Evolutionary conservation across 345 rosid species (phyloP).

Genomic region (Acer yangbiense): DNA sequence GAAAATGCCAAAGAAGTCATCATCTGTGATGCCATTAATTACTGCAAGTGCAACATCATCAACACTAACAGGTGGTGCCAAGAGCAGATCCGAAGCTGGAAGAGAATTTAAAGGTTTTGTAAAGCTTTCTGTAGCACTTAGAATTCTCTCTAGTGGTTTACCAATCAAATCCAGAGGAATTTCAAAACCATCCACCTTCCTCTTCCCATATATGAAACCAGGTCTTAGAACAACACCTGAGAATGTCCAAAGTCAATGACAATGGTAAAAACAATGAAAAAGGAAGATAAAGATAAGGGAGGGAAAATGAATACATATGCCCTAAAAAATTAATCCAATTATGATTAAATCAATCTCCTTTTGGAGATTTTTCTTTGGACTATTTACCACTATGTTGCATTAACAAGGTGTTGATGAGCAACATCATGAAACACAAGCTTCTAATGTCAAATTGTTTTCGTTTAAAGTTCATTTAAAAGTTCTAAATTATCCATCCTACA

Average conservation of each 20-base stretch:
- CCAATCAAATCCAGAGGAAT: conserved; percentile 83
- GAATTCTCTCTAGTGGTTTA: conserved; percentile 67
- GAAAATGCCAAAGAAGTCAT: conserved; percentile 81
- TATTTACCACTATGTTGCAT: not conserved
- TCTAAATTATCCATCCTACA: too few relatives aligned
- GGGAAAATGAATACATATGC: not conserved
- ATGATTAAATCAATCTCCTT: not conserved
- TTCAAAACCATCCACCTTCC: conserved; percentile 72
- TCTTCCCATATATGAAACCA: conserved; percentile 78
- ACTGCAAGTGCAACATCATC: conserved; percentile 83
- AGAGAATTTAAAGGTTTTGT: conserved; percentile 67
- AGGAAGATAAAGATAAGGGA: not conserved
- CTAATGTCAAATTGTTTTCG: not conserved
- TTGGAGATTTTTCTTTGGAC: not conserved
- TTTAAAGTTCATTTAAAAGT: not conserved
- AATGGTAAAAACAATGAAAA: not conserved
- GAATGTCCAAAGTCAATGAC: conserved; percentile 19
- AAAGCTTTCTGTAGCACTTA: conserved; percentile 53
- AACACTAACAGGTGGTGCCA: conserved; percentile 81
- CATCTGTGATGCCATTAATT: conserved; percentile 64
- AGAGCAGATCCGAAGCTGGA: conserved; percentile 78
- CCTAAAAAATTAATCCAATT: not conserved
- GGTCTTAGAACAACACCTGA: conserved; percentile 89
- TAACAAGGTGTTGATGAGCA: not conserved
- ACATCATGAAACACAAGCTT: not conserved